Conservation (phyloP, 176 grass and related monocot genomes). For the Triticum timopheevii region DNA sequence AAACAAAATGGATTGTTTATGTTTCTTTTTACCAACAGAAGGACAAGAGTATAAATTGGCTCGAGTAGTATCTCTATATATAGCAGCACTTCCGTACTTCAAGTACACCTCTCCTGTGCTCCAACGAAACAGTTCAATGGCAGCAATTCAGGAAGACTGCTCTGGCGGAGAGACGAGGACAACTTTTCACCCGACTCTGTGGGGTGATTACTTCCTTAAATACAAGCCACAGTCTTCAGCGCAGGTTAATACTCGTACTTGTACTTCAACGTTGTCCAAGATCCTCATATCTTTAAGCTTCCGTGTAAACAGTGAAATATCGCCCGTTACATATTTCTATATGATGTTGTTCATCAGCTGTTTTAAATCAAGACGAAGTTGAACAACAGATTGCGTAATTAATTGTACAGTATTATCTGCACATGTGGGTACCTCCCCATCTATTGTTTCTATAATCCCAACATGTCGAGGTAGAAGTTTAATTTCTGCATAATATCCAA, state of each 20-base stretch:
- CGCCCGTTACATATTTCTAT: conserved; percentile 59
- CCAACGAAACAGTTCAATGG: no score
- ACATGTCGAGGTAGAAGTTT: conserved; percentile 86
- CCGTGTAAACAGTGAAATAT: conserved; percentile 71
- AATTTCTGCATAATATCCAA: conserved; percentile 91
- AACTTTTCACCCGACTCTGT: conserved; percentile 5
- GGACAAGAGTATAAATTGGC: no score
- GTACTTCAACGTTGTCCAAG: conserved; percentile 78
- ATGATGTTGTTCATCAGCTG: conserved; percentile 76
- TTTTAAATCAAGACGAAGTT: conserved; percentile 30
- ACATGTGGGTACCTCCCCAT: conserved; percentile 57
- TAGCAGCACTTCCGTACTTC: no score
- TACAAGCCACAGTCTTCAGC: neutral
- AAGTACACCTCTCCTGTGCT: no score
- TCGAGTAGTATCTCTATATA: no score
- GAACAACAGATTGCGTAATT: neutral
- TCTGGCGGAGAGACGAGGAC: neutral
- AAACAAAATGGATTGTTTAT: no score
- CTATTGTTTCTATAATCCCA: conserved; percentile 96
- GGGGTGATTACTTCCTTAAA: conserved; percentile 33
- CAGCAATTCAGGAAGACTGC: neutral
- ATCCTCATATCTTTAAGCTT: conserved; percentile 92
- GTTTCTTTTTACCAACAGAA: no score
- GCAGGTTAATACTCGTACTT: neutral
- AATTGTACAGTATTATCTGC: conserved; percentile 5